A percentile compares a stretch with the other conserved stretches of the same genome.
Evolutionary conservation across 1,139 yeast species (phyloP).

Genomic region (Kluyveromyces sp.): DNA sequence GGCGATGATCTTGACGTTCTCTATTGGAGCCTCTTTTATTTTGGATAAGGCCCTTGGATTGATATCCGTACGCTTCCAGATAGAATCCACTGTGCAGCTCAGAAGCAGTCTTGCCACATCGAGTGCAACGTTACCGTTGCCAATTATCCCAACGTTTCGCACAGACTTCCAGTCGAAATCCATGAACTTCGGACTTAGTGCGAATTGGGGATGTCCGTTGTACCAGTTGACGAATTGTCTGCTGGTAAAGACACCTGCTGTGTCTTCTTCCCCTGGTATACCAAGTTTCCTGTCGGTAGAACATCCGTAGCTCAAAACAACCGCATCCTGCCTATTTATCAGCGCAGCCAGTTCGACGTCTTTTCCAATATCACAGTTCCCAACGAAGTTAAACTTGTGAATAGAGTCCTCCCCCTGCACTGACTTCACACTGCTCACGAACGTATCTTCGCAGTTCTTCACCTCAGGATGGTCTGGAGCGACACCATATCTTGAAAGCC

Average conservation of each 20-base stretch:
- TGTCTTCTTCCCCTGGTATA: constrained; percentile 52
- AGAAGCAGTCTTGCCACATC: constrained; percentile 80
- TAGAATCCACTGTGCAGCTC: constrained; percentile 45
- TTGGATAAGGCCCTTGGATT: constrained; percentile 50
- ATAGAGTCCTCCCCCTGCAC: constrained; percentile 7
- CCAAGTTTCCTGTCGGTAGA: constrained; percentile 50
- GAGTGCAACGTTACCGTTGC: constrained; percentile 96
- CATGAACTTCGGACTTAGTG: constrained; percentile 25
- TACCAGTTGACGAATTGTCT: constrained; percentile 93
- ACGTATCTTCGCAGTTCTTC: constrained; percentile 77
- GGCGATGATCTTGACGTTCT: constrained; percentile 66
- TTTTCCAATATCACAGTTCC: constrained; percentile 63
- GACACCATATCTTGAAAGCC: constrained; percentile 89
- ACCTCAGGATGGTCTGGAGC: constrained; percentile 99
- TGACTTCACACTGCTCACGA: constrained; percentile 51
- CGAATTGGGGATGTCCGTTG: constrained; percentile 70
- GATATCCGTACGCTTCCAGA: constrained; percentile 69
- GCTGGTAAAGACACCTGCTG: constrained; percentile 70
- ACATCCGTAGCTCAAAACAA: constrained; percentile 82
- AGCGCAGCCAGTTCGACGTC: constrained; percentile 49
- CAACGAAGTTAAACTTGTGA: constrained; percentile 55
- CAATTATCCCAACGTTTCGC: constrained; percentile 70
- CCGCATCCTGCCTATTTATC: constrained; percentile 54
- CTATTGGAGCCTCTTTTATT: constrained; percentile 47
- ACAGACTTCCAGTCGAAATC: constrained; percentile 45